Conservation (phyloP, 2,329 filamentous ascomycete species). For the Trichophyton benhamiae region DNA sequence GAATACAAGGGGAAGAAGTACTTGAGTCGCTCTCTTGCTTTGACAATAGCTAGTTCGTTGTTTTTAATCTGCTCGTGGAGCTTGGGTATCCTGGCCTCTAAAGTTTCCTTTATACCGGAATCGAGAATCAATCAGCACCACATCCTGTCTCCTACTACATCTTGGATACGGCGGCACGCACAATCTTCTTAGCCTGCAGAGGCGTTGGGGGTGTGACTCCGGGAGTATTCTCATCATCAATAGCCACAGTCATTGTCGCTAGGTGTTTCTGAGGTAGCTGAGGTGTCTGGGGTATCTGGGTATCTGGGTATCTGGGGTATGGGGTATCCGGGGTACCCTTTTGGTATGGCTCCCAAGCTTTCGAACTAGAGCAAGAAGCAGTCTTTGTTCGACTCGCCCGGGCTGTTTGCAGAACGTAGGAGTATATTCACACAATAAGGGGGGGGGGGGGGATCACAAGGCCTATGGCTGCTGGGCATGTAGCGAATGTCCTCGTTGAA, state of each 20-base stretch:
- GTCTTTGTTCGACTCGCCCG: background rate
- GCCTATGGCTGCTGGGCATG: background rate
- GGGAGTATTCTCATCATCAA: background rate
- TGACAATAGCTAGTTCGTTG: constrained; percentile 25
- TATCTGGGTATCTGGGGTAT: background rate
- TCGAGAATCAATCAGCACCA: background rate
- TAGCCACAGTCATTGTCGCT: background rate
- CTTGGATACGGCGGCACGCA: constrained; percentile 11
- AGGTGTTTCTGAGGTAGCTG: background rate
- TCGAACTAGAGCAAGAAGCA: background rate
- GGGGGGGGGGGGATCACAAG: background rate
- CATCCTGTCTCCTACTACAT: background rate
- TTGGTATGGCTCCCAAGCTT: background rate
- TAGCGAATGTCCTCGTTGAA: background rate
- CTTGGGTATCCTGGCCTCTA: constrained; percentile 38
- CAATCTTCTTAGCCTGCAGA: constrained; percentile 20
- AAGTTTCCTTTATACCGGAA: constrained; percentile 16
- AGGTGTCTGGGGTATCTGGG: background rate
- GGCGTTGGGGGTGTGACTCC: constrained; percentile 3
- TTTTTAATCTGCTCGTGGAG: constrained; percentile 33
- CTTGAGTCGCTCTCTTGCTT: constrained; percentile 26
- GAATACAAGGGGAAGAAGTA: constrained; percentile 13
- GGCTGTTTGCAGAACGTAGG: background rate
- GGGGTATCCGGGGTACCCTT: background rate
- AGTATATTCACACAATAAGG: background rate